Base-by-base conservation (phyloP, 2,329 filamentous ascomycete species). In the Trichoderma arundinaceum region DNA sequence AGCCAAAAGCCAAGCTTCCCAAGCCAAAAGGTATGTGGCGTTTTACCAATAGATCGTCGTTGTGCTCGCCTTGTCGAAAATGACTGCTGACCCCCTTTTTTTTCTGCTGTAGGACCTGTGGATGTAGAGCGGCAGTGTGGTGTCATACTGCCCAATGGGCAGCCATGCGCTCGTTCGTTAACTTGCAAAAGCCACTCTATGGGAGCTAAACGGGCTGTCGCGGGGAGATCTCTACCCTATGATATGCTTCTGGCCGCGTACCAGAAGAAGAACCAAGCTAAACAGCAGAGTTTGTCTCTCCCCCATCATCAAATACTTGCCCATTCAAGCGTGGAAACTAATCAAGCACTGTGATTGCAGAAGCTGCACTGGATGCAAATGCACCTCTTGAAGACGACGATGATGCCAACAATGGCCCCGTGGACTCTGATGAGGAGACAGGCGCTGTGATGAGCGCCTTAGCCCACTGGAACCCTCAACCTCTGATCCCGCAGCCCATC, bases 231-330 rank as follows among this genome's bases (percentile, higher is more conserved):
- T 51, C 80, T 96, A 67, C 94, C 94, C 1, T 97, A 97, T 74
- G 93, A 97, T 77, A 95, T 96, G 90, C 82, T 97, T 44, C 84
- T 97, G 43, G 89, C 91, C 13, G 90, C 90, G 7, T 95, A 95
- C 74, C 92, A 95, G 77, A 97, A 98, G 84, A 98, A 97, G 83
- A 99, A 99, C 73, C 95, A 98, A 77, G 95, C 95, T 22, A 96
- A 97, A 74, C 92, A 97, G 80, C 95, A 98, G 78, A 96, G 92
- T 94, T 83, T 80, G 90, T 85, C 49, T 44, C 62, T 15, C 44
- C 28, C 4, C 4, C 2, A 28, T 4, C 22, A 28, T 28, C 22
- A 4, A 28, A 28, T 28, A 5, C 10, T 32, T 7, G 19, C 19
- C 6, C 35, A 13, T 7, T 15, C 19, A 53, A n/a, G 48, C 15